Evolutionary conservation across 169 alveolate species (phyloP).

Genomic region (Besnoitia besnoiti): DNA sequence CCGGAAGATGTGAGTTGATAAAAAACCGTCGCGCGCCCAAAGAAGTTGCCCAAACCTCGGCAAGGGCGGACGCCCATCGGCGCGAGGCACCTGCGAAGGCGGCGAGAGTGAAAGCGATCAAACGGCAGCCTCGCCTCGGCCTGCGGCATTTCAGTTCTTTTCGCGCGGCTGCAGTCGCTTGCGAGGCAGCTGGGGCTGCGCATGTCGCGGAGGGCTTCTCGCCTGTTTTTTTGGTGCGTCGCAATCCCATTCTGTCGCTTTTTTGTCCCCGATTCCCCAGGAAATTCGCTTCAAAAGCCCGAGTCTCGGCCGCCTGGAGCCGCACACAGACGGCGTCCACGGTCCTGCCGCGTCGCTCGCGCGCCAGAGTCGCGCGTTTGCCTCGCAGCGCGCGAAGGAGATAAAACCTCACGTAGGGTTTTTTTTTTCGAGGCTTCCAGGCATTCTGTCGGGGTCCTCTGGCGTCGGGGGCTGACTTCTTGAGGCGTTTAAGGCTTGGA

Average conservation of each 20-base stretch:
- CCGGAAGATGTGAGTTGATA: conserved; percentile 32
- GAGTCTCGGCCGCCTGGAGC: conserved; percentile 30
- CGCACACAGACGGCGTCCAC: conserved; percentile 51
- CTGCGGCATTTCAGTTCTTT: too few relatives aligned
- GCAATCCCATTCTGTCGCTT: not conserved
- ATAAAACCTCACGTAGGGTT: conserved; percentile 42
- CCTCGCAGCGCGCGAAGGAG: conserved; percentile 1
- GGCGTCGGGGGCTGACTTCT: too few relatives aligned
- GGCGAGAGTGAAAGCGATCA: too few relatives aligned
- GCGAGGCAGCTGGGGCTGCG: not conserved
- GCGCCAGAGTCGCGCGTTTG: not conserved
- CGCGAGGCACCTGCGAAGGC: too few relatives aligned
- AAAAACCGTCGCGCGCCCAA: too few relatives aligned
- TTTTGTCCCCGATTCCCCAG: not conserved
- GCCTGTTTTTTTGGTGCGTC: not conserved
- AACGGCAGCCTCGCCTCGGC: too few relatives aligned
- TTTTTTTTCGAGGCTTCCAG: too few relatives aligned
- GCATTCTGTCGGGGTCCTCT: too few relatives aligned
- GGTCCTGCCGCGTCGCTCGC: not conserved
- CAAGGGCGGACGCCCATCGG: too few relatives aligned
- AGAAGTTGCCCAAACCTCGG: too few relatives aligned
- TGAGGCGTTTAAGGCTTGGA: too few relatives aligned
- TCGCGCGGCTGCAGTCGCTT: too few relatives aligned
- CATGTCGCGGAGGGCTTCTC: not conserved
- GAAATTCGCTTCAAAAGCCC: not conserved